Evolutionary conservation across 768 basidiomycete genomes (phyloP), one percentile per base, ranked within the genome.

Genomic region (Calocera cornea): DNA sequence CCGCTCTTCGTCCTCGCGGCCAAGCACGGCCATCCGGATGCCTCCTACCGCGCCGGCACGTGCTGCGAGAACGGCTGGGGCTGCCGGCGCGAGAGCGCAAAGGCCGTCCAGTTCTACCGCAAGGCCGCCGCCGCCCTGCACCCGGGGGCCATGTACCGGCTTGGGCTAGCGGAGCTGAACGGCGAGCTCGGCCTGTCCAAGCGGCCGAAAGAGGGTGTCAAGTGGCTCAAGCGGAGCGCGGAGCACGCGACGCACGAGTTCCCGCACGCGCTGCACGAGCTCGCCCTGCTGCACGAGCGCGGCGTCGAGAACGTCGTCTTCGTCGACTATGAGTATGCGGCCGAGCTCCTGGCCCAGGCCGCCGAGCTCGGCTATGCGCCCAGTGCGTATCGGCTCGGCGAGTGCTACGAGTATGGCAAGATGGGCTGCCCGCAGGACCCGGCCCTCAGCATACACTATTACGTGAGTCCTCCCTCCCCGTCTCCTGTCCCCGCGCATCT

Each of bases 31-130:
- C 95, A 98, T 75, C 88, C 93, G 1, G 95, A 97, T 72, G 95
- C 93, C 17, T 86, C 92, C 2, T 99, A 94, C 77, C 89, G 95
- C 34, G 90, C 95, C 0, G 97, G 94, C 34, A 95, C 95, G 1
- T 99, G 97, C 75, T 97, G 92, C 77, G 97, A 99, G 82, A 95
- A 97, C 72, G 97, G 95, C 33, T 98, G 95, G 97, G 97, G 97
- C 5, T 95, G 93, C 75, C 82, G 95, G 64, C 84, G 93, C 16
- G 97, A 98, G 77, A 87, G 86, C 19, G 87, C 87, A 49, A 97
- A 97, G 74, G 93, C 95, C 0, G 77, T 97, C 38, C 87, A 89
- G 67, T 97, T 94, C 80, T 98, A 88, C 80, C 86, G 90, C 68
- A 98, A 97, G 77, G 92, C 95, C 7, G 92, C 88, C 0, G 92